Base-by-base conservation (phyloP, 164 flowering plant genomes). In the Stephania cephalantha region DNA sequence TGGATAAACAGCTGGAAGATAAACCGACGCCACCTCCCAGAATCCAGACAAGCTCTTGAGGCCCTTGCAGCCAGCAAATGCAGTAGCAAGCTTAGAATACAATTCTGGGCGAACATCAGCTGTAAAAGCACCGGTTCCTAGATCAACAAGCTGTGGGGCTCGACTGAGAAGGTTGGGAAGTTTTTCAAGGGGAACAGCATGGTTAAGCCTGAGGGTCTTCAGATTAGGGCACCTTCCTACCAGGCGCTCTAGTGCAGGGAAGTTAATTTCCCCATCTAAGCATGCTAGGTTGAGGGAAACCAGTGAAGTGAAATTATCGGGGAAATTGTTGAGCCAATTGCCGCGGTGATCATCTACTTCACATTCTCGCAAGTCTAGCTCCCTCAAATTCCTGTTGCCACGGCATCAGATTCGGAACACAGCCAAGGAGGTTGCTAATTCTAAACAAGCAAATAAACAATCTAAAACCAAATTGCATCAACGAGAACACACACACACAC, bases 21-120 rank as follows among this genome's bases (percentile, higher is more conserved):
- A 90, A 18, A 83, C 73, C 9, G 93, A 92, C 50, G 79, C 86
- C 9, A 85, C 92, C 77, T 89, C 97, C 95, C 94, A 95, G 74
- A 95, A 90, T n/a, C 97, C 99, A 74, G 99, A 95, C 69, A 95
- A 82, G 77, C 88, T 84, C 86, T 81, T 86, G 50, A 95, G 87
- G 53, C 83, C 80, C 80, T 88, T 93, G 83, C 97, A 93, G 42
- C 80, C 77, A 13, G 89, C 81, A 76, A 95, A 85, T 30, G 97
- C 95, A 67, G 83, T 86, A 6, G 82, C 75, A 68, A 95, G 80
- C 74, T 81, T 86, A 18, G 88, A 77, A 75, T 85, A 87, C 29
- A 86, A 81, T 69, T 95, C 96, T 1, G 90, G 79, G 18, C 85
- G 85, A 71, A 85, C 73, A 69, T 95, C 98, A 7, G 91, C 85